phyloP scores from a whole-genome alignment of 192 early-diverging fungal genomes.

The Mortierella alpina region DNA sequence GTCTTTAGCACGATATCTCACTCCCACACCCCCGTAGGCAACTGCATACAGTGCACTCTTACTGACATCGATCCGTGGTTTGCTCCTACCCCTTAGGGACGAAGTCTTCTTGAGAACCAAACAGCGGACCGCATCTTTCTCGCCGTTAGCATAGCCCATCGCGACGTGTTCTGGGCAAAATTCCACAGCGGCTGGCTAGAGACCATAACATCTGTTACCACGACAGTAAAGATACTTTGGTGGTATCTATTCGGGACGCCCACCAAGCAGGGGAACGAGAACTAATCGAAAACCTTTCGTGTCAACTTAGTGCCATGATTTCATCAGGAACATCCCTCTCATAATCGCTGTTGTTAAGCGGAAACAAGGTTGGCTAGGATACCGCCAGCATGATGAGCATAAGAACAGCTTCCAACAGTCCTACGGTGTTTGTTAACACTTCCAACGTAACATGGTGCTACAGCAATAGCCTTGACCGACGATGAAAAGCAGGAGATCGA shows the following conservation, averaged over 20 bases:
- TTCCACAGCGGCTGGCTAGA: slow-evolving; percentile 29
- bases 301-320: slow-evolving; percentile 19
- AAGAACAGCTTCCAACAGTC: no score
- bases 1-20: no score
- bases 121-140: slow-evolving; percentile 27
- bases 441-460: background rate
- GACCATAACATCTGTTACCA: background rate
- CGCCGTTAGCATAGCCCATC: slow-evolving; percentile 22
- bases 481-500: slow-evolving; percentile 26
- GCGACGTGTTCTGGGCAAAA: slow-evolving; percentile 15
- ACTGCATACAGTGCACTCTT: background rate
- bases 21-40: no score
- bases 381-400: background rate
- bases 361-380: slow-evolving; percentile 23
- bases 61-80: no score
- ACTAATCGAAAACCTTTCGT: background rate
- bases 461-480: slow-evolving; percentile 23
- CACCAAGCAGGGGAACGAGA: background rate
- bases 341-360: slow-evolving; percentile 15
- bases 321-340: slow-evolving; percentile 20
- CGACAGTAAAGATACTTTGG: slow-evolving; percentile 6
- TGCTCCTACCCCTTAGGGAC: background rate
- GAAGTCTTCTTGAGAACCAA: slow-evolving; percentile 7
- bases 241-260: background rate
- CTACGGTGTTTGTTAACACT: no score